Conservation (phyloP, 1,284 basidiomycete species). For the Chalciporus sp. region DNA sequence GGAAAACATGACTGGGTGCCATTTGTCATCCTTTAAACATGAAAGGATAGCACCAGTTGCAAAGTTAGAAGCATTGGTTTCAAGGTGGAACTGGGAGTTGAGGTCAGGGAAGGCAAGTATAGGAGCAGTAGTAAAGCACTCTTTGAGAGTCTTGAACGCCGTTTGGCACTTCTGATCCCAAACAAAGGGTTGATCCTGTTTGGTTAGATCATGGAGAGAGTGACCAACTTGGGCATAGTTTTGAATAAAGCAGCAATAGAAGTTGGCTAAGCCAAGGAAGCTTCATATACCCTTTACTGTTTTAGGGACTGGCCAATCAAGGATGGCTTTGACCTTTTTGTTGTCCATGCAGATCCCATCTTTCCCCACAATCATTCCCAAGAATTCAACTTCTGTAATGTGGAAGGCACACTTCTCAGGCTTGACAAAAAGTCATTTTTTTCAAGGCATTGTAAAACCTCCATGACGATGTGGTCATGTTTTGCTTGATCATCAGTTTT, state of each 20-base stretch:
- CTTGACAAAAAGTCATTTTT: conserved; percentile 37
- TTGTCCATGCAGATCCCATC: conserved; percentile 39
- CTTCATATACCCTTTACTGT: conserved; percentile 32
- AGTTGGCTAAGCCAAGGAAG: conserved; percentile 39
- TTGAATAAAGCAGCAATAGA: no score
- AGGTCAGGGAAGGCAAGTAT: conserved; percentile 22
- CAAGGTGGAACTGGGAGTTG: conserved; percentile 25
- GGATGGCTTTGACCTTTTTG: conserved; percentile 40
- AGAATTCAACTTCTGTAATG: conserved; percentile 34
- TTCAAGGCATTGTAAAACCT: neutral
- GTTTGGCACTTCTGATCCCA: no score
- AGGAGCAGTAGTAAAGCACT: conserved; percentile 18
- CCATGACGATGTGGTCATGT: conserved; percentile 19
- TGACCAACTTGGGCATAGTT: conserved; percentile 37
- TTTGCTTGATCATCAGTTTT: neutral
- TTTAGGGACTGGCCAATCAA: conserved; percentile 39
- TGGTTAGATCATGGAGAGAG: no score
- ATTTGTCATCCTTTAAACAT: no score
- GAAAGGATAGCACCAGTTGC: conserved; percentile 29
- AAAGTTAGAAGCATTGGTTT: conserved; percentile 33
- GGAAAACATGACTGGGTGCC: conserved; percentile 13
- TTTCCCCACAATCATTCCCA: conserved; percentile 39
- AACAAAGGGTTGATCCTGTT: no score
- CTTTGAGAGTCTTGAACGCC: conserved; percentile 26
- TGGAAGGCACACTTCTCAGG: conserved; percentile 43